Evolutionary conservation across 495 filamentous ascomycete species (phyloP).

Genomic region (Xylaria acuta): DNA sequence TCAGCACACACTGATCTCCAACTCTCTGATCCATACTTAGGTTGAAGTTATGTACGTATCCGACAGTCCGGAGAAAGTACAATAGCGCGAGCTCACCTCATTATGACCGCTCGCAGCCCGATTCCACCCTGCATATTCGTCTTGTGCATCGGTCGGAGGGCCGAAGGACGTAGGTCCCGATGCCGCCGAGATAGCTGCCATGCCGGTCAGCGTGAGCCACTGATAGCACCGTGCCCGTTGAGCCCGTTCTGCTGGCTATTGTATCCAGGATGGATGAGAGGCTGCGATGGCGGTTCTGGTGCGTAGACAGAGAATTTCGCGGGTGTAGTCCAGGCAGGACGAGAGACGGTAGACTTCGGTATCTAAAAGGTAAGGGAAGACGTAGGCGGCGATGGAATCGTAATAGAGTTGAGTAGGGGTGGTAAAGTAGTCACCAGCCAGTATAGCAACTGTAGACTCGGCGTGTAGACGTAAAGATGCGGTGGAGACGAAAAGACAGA

Average conservation of each 20-base stretch:
- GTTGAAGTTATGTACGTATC: neutral
- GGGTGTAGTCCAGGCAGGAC: neutral
- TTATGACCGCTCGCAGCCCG: conserved; percentile 46
- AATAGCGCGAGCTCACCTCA: conserved; percentile 42
- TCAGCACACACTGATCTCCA: conserved; percentile 24
- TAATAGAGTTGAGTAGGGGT: neutral
- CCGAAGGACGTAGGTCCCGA: conserved; percentile 56
- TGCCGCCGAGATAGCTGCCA: conserved; percentile 59
- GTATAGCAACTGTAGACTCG: neutral
- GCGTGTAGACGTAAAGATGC: neutral
- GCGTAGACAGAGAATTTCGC: neutral
- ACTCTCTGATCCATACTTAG: neutral
- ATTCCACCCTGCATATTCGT: conserved; percentile 58
- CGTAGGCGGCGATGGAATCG: neutral
- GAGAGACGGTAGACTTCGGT: neutral
- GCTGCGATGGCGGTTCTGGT: neutral
- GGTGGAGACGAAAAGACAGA: neutral
- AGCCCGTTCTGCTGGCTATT: conserved; percentile 6
- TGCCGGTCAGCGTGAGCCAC: conserved; percentile 40
- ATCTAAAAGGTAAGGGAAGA: neutral
- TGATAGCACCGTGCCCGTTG: conserved; percentile 24
- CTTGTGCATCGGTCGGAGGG: conserved; percentile 59
- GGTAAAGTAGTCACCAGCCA: conserved; percentile 14
- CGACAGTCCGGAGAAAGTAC: neutral
- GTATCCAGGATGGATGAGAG: conserved; percentile 12